Conservation (phyloP, 2,329 filamentous ascomycete genomes). For the Sclerotinia glacialis region DNA sequence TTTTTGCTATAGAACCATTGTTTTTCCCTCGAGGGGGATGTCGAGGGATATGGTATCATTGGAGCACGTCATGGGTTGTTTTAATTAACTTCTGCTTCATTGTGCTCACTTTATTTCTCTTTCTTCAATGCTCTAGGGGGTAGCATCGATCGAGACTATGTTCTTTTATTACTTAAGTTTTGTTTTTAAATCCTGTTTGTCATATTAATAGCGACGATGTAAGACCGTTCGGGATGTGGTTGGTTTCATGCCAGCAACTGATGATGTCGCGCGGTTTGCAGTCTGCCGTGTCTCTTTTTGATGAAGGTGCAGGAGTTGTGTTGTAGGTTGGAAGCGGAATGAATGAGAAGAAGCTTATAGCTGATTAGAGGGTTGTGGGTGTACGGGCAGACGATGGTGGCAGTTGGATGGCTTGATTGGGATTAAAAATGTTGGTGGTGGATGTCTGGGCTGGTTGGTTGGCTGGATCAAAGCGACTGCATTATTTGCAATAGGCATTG, state of each 20-base stretch:
- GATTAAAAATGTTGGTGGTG: slow-evolving; percentile 11
- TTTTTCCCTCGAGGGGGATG: slow-evolving; percentile 20
- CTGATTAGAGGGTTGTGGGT: slow-evolving; percentile 6
- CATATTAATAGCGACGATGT: slow-evolving; percentile 31
- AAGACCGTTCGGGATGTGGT: slow-evolving; percentile 20
- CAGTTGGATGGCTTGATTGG: slow-evolving; percentile 18
- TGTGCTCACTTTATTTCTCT: slow-evolving; percentile 32
- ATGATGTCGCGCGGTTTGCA: slow-evolving; percentile 19
- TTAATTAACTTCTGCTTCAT: slow-evolving; percentile 29
- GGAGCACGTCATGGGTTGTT: slow-evolving; percentile 13
- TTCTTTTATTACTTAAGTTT: slow-evolving; percentile 20
- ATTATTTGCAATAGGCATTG: slow-evolving; percentile 11
- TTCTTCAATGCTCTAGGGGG: slow-evolving; percentile 20
- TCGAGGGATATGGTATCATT: slow-evolving; percentile 14
- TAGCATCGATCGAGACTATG: slow-evolving; percentile 10
- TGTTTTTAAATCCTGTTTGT: slow-evolving; percentile 23
- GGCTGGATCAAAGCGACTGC: slow-evolving; percentile 10
- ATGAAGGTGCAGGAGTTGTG: slow-evolving; percentile 11
- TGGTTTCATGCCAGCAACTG: slow-evolving; percentile 18
- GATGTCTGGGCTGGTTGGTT: slow-evolving; percentile 15
- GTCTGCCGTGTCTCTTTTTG: slow-evolving; percentile 15
- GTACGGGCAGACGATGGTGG: slow-evolving; percentile 1
- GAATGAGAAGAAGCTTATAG: slow-evolving; percentile 16
- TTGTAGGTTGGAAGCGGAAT: background rate
- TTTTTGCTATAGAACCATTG: slow-evolving; percentile 30